Percentiles rank a stretch among this genome's conserved stretches.
Evolutionary conservation across 2,329 filamentous ascomycete genomes (phyloP).

Genomic region (Diplodia sapinea): DNA sequence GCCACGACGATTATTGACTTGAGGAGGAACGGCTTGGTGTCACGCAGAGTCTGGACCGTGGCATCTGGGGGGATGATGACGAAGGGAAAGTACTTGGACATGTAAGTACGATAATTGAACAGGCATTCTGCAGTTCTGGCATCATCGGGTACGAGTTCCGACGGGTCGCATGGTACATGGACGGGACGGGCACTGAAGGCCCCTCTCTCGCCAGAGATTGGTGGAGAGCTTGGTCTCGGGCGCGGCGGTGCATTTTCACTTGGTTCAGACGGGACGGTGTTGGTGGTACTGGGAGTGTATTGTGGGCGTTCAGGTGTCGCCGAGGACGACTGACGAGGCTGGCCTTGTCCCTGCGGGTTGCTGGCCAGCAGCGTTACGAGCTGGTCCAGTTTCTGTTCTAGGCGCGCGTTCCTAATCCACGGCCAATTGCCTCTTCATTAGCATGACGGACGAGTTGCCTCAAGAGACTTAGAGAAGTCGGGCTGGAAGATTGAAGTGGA

Average conservation of each 20-base stretch:
- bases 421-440: neutral
- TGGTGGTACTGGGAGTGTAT: slow-evolving; percentile 5
- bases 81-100: slow-evolving; percentile 30
- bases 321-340: slow-evolving; percentile 10
- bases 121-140: slow-evolving; percentile 18
- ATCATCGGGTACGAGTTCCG: slow-evolving; percentile 19
- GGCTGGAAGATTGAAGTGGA: neutral
- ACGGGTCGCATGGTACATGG: slow-evolving; percentile 5
- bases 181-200: slow-evolving; percentile 22
- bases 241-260: neutral
- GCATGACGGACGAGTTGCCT: neutral
- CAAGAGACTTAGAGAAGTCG: neutral
- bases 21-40: slow-evolving; percentile 29
- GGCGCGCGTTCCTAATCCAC: slow-evolving; percentile 15
- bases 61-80: slow-evolving; percentile 23
- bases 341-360: slow-evolving; percentile 13
- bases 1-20: slow-evolving; percentile 23
- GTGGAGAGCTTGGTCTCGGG: slow-evolving; percentile 6
- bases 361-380: slow-evolving; percentile 26
- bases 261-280: neutral
- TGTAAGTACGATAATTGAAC: slow-evolving; percentile 24
- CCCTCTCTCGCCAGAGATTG: slow-evolving; percentile 15
- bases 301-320: slow-evolving; percentile 23
- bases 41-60: slow-evolving; percentile 17
- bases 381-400: slow-evolving; percentile 30